These are phyloP conservation scores for Exophiala oligosperma DNA, from an alignment of 2,329 filamentous ascomycete species.

Conservation along the genomic window DNA sequence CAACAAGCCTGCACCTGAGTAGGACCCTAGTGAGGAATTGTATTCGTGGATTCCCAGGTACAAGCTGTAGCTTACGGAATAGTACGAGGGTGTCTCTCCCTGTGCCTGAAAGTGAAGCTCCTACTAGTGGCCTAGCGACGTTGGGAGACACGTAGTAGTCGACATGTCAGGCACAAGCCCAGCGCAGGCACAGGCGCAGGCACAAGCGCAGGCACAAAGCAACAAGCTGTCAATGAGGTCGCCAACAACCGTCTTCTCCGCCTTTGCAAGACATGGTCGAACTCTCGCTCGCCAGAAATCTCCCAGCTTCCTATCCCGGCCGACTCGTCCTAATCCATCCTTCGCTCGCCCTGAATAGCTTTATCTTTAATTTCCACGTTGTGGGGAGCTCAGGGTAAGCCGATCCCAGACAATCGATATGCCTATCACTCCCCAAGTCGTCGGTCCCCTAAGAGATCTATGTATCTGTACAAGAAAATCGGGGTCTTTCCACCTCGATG, in stretches of 20 bases:
- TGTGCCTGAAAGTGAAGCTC: background rate
- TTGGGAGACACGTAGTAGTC: too few species aligned
- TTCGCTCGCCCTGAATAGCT: slow-evolving; percentile 4
- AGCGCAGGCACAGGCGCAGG: background rate
- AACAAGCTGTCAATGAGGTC: background rate
- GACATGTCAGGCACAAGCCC: too few species aligned
- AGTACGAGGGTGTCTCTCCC: background rate
- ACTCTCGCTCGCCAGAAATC: slow-evolving; percentile 8
- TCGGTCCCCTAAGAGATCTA: background rate
- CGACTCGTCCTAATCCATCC: background rate
- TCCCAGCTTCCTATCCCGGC: slow-evolving; percentile 10
- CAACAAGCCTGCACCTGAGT: background rate
- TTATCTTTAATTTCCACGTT: slow-evolving; percentile 19
- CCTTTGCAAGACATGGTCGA: background rate
- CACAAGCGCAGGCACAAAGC: background rate
- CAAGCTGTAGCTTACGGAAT: background rate
- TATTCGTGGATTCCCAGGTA: background rate
- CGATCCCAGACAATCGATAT: slow-evolving; percentile 19
- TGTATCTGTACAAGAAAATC: background rate
- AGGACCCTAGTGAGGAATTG: too few species aligned
- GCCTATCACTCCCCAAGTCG: background rate
- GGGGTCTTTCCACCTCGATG: background rate
- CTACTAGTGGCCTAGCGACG: background rate
- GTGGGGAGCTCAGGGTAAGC: slow-evolving; percentile 6
- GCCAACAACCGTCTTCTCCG: slow-evolving; percentile 2